Evolutionary conservation across 2,329 filamentous ascomycete genomes (phyloP), one percentile per base, ranked within the genome.

Genomic region (Diplodia mutila): DNA sequence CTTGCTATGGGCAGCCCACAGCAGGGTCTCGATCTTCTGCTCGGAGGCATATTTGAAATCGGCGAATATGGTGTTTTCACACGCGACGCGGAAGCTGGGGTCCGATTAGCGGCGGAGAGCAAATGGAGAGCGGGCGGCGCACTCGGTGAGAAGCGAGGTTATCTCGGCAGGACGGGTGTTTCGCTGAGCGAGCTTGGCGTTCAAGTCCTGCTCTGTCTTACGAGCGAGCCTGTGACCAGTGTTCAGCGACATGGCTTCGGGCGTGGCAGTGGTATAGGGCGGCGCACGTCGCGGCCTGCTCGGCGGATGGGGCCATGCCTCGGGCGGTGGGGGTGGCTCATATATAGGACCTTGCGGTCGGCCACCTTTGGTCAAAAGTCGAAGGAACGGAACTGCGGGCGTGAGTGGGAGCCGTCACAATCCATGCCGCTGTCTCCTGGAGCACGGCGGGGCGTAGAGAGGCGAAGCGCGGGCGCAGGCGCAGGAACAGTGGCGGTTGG

Each of bases 1-100:
- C 72, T 87, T 86, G 69, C 87, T 85, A 79, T 98, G 94, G 65
- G 88, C 86, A 69, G 88, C 84, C 94, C 94, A 98, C 55, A 98
- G 85, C 69, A 84, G 85, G 68, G 83, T 79, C 77, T 97, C 93
- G 64, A 90, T 85, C 67, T 88, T 85, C 70, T 88, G 85, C 70
- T 83, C 81, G 69, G 83, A 84, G 61, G 90, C 89, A 80, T 86
- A 88, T 70, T 87, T 83, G 74, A 92, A 88, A 78, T 97, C 89
- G 75, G 86, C 81, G 75, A 93, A 91, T 69, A 94, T 89, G 67
- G 88, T 86, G 71, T 86, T 85, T 75, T 94, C 89, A 76, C 90
- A 94, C 68, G 87, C 85, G 61, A 89, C 81, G 71, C 92, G 92
- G 77, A 91, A 89, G 72, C 89, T 91, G 74, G 70, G 39, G 23